Conservation (phyloP, 2,329 filamentous ascomycete genomes). For the Colletotrichum tropicale region DNA sequence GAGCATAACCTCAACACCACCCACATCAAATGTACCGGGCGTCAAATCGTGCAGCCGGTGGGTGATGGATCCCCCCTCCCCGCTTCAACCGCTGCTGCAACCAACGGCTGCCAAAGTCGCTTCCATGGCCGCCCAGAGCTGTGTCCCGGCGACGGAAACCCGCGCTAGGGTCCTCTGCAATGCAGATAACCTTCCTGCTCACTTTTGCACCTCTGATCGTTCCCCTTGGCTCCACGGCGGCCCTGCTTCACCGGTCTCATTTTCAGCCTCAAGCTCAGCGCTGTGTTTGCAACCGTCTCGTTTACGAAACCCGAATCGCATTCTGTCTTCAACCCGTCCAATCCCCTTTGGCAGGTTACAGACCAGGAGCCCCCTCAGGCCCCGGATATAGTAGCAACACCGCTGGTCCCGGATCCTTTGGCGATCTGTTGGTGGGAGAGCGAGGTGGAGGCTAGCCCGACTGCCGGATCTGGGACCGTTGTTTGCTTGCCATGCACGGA, state of each 20-base stretch:
- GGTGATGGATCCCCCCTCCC: background rate
- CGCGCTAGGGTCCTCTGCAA: background rate
- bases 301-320: background rate
- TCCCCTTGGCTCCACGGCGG: background rate
- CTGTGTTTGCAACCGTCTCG: background rate
- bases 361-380: background rate
- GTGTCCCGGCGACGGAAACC: background rate
- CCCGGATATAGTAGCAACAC: background rate
- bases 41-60: background rate
- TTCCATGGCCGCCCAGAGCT: background rate
- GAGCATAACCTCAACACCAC: background rate
- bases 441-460: background rate
- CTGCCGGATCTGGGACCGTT: background rate
- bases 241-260: background rate
- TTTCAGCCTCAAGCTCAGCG: background rate
- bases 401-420: background rate
- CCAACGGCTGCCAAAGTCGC: background rate
- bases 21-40: background rate
- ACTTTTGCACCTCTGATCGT: background rate
- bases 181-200: background rate
- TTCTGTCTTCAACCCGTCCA: background rate
- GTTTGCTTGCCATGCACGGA: background rate
- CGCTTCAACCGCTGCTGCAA: background rate
- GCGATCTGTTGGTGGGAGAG: background rate
- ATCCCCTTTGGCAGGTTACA: background rate